Conservation (phyloP, 305 asterid genomes). For the Vinca major region DNA sequence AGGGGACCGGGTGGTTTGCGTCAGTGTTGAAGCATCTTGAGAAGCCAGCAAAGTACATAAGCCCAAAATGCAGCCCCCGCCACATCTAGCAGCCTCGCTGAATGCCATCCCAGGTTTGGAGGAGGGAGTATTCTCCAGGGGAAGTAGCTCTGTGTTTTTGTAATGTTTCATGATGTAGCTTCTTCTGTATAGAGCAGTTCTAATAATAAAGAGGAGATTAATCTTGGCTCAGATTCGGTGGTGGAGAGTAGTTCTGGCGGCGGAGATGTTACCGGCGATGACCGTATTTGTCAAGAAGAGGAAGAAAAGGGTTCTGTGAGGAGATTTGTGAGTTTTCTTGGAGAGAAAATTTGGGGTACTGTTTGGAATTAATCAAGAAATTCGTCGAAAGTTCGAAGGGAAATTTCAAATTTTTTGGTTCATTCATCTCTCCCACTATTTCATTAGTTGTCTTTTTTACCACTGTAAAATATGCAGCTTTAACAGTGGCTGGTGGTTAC, state of each 20-base stretch:
- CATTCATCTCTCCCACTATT: background rate
- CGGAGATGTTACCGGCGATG: slow-evolving; percentile 1
- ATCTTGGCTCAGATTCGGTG: slow-evolving; percentile 11
- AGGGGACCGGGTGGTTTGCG: too few relatives aligned
- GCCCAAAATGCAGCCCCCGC: too few relatives aligned
- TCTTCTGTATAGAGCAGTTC: background rate
- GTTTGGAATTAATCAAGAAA: slow-evolving; percentile 19
- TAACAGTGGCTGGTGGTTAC: background rate
- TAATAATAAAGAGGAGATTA: slow-evolving; percentile 21
- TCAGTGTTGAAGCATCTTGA: too few relatives aligned
- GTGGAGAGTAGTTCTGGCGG: slow-evolving; percentile 20
- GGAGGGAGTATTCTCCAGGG: too few relatives aligned
- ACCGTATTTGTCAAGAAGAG: slow-evolving; percentile 16
- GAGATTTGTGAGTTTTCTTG: slow-evolving; percentile 38
- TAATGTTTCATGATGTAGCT: too few relatives aligned
- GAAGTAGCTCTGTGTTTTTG: too few relatives aligned
- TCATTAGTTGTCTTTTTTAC: background rate
- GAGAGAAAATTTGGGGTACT: slow-evolving; percentile 29
- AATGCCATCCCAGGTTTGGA: too few relatives aligned
- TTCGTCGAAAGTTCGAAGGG: too few relatives aligned
- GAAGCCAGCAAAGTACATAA: too few relatives aligned
- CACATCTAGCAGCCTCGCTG: too few relatives aligned
- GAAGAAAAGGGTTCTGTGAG: slow-evolving; percentile 51
- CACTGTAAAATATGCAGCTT: slow-evolving; percentile 23
- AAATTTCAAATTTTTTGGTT: background rate